These are phyloP conservation scores for Metschnikowia lachancei DNA, from an alignment of 805 yeast genomes.

Conservation along the genomic window DNA sequence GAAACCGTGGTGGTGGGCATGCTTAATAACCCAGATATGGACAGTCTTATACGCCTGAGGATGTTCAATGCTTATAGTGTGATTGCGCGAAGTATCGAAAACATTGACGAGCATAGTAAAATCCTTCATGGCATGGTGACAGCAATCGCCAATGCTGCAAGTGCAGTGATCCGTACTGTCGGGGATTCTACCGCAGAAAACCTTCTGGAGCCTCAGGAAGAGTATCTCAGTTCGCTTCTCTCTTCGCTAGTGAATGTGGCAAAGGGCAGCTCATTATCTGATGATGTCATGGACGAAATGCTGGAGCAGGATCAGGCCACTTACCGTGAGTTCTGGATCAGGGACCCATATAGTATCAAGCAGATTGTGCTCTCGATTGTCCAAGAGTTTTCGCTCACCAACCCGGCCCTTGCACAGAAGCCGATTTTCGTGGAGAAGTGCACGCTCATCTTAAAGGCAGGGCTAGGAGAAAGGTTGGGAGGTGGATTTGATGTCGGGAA, in stretches of 20 bases:
- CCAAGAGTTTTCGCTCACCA: conserved; percentile 40
- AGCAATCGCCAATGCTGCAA: conserved; percentile 19
- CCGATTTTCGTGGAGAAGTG: conserved; percentile 59
- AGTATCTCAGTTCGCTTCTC: conserved; percentile 55
- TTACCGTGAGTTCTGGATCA: conserved; percentile 42
- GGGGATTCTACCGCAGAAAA: conserved; percentile 15
- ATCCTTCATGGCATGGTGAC: conserved; percentile 22
- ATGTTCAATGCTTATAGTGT: conserved; percentile 62
- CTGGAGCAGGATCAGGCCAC: conserved; percentile 29
- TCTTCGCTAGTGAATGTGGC: conserved; percentile 69
- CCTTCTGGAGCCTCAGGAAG: conserved; percentile 29
- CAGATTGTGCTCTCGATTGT: conserved; percentile 41
- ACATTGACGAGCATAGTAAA: conserved; percentile 37
- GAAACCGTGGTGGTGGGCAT: conserved; percentile 48
- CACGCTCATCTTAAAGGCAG: conserved; percentile 59
- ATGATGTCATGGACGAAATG: conserved; percentile 43
- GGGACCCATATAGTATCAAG: conserved; percentile 49
- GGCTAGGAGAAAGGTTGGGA: conserved; percentile 57
- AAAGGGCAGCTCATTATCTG: conserved; percentile 63
- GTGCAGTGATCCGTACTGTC: conserved; percentile 6
- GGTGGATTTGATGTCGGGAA: conserved; percentile 62
- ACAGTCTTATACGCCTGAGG: conserved; percentile 52
- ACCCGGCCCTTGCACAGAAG: conserved; percentile 38
- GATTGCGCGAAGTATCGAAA: conserved; percentile 52
- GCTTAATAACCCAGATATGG: conserved; percentile 40